Base-by-base conservation (phyloP, 2,329 filamentous ascomycete species). In the Arthroderma sp. region DNA sequence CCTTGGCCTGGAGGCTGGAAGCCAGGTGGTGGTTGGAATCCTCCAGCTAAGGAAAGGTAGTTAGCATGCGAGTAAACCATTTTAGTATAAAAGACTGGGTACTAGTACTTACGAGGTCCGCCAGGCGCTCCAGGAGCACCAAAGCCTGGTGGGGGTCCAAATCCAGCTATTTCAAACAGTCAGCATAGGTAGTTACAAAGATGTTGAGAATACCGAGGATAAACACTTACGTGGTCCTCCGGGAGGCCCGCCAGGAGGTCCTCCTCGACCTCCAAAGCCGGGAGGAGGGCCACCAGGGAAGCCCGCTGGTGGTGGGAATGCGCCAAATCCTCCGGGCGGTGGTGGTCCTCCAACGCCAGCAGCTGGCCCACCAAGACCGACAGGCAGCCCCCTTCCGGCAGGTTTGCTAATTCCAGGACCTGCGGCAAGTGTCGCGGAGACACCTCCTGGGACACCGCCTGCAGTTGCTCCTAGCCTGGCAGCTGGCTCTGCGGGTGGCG, bases 331-430 rank as follows among this genome's bases (percentile, higher is more conserved):
- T 49, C 77, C 78, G 17, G 79, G 77, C 56, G 87, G 86, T 54
- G 86, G 86, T 57, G 83, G 86, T 59, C 84, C 86, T 66, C 89
- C 91, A 68, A 95, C 86, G 69, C 91, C 91, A 67, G 87, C 85
- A 73, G 88, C 88, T 68, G 91, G 91, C 33, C 91, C 91, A 66
- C 89, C 88, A 62, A 97, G 79, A 56, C 91, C 90, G 66, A 91
- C 81, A 33, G 88, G 85, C 69, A 78, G 75, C 70, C 93, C 93
- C 73, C 93, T 83, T 65, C 93, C 93, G 67, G 91, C 91, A 65
- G 93, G 90, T 70, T 90, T 86, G 63, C 89, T 86, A 64, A 97
- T 89, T 67, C 93, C 93, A 62, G 91, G 88, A 54, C 93, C 93
- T 64, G 89, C 82, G 61, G 85, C 80, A 64, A 96, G 78, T 38